A percentile compares a stretch with the other conserved stretches of the same genome.
phyloP scores from a whole-genome alignment of 257 asterid genomes.

The Apocynum venetum region DNA sequence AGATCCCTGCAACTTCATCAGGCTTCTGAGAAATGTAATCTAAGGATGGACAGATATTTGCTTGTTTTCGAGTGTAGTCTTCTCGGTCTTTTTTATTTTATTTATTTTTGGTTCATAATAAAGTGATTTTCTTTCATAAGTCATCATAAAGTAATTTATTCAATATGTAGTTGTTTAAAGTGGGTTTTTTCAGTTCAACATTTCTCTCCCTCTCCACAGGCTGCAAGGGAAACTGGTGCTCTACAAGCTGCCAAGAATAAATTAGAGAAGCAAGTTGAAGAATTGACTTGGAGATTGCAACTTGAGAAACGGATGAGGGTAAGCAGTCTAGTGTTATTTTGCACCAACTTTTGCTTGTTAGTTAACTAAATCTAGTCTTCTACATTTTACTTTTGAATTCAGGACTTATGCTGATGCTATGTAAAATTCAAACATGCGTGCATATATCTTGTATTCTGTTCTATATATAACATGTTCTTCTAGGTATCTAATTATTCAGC shows the following conservation, averaged over 20 bases:
- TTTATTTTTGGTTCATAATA: background rate
- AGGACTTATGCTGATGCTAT: background rate
- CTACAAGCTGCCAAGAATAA: conserved; percentile 99
- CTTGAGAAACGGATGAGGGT: conserved; percentile 99
- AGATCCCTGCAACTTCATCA: background rate
- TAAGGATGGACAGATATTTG: background rate
- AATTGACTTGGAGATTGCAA: conserved; percentile 95
- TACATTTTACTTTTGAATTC: background rate
- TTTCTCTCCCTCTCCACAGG: conserved; percentile 39
- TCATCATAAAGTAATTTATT: background rate
- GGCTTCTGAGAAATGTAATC: conserved; percentile 7
- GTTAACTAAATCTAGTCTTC: background rate
- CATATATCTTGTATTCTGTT: background rate
- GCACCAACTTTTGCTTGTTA: background rate
- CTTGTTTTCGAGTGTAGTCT: background rate
- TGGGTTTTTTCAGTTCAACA: background rate
- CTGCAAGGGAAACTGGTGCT: conserved; percentile 99
- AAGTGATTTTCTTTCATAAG: background rate
- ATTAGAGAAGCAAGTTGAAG: conserved; percentile 99
- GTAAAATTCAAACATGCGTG: background rate
- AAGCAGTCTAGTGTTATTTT: conserved; percentile 14
- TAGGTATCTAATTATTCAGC: background rate
- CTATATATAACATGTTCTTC: background rate
- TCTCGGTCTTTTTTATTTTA: background rate
- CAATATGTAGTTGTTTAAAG: background rate